Conservation (phyloP, 108 stramenopile species). For the Discostella pseudostelligera region DNA sequence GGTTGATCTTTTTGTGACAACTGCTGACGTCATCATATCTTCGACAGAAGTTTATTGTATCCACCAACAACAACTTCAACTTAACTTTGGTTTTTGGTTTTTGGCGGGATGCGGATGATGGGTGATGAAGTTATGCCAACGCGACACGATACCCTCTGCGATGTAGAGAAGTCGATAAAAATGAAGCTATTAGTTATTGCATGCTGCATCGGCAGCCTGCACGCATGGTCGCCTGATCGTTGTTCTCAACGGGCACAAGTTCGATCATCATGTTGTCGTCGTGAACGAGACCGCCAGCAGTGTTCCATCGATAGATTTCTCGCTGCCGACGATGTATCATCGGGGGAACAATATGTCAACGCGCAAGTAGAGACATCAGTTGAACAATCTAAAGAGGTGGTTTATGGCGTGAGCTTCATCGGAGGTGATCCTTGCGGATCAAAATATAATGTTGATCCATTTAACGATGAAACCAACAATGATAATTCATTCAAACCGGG, state of each 20-base stretch:
- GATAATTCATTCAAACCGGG: constrained; percentile 35
- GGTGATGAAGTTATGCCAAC: too few species aligned
- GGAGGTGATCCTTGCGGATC: constrained; percentile 66
- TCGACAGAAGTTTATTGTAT: too few species aligned
- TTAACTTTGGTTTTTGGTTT: too few species aligned
- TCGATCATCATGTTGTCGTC: background rate
- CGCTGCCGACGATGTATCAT: background rate
- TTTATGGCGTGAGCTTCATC: constrained; percentile 42
- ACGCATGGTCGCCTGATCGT: background rate
- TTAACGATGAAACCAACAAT: constrained; percentile 40
- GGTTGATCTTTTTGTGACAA: too few species aligned
- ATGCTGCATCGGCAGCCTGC: background rate
- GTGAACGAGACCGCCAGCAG: background rate
- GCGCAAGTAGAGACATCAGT: background rate
- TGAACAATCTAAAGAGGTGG: background rate
- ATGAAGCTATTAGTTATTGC: too few species aligned
- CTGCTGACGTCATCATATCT: too few species aligned
- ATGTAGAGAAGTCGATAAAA: too few species aligned
- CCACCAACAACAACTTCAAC: too few species aligned
- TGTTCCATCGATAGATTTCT: background rate
- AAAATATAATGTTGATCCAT: constrained; percentile 56
- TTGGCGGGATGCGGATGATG: too few species aligned
- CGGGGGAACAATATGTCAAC: background rate
- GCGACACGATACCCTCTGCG: too few species aligned
- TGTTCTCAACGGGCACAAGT: background rate